Evolutionary conservation across 2,329 filamentous ascomycete genomes (phyloP).

Genomic region (Calonectria crousiana): DNA sequence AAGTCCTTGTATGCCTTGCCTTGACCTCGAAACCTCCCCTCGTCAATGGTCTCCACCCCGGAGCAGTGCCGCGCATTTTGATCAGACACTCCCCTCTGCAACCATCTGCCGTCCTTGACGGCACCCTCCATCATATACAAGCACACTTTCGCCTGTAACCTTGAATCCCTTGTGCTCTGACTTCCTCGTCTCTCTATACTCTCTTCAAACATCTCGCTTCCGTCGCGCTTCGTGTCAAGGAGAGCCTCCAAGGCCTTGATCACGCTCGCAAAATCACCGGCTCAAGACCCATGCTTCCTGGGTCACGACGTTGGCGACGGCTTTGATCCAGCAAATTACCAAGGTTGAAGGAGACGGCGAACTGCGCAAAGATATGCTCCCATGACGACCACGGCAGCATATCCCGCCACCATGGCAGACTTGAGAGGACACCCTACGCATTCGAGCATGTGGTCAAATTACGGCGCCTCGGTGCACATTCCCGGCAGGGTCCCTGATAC

Average conservation of each 20-base stretch:
- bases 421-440: constrained; percentile 71
- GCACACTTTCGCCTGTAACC: constrained; percentile 61
- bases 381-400: constrained; percentile 73
- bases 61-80: constrained; percentile 62
- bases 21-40: constrained; percentile 53
- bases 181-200: constrained; percentile 29
- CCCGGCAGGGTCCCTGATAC: constrained; percentile 62
- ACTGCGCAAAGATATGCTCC: constrained; percentile 59
- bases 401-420: constrained; percentile 73
- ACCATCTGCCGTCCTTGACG: constrained; percentile 57
- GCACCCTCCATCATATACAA: constrained; percentile 59
- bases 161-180: constrained; percentile 38
- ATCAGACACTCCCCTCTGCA: constrained; percentile 62
- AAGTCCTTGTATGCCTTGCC: constrained; percentile 54
- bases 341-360: constrained; percentile 40
- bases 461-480: constrained; percentile 67
- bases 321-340: constrained; percentile 39
- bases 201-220: constrained; percentile 25
- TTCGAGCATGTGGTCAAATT: constrained; percentile 69
- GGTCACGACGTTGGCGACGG: constrained; percentile 38
- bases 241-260: constrained; percentile 27
- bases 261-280: constrained; percentile 19
- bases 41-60: constrained; percentile 56
- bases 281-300: constrained; percentile 38
- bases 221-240: constrained; percentile 32